phyloP scores from a whole-genome alignment of 148 eudicot species.

The Rhododendron ferrugineum region DNA sequence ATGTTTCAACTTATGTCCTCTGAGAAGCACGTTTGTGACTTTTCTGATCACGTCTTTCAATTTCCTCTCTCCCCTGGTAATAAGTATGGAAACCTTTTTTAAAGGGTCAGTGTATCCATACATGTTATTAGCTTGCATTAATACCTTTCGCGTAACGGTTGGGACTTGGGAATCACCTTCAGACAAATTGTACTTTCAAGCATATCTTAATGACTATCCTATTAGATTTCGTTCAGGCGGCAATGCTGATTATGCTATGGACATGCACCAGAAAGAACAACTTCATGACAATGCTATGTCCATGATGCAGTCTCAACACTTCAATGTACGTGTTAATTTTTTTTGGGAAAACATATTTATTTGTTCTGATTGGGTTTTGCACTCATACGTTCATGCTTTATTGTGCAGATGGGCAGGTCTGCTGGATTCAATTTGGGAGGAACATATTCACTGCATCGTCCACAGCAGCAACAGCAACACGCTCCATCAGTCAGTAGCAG shows the following conservation, averaged over 20 bases:
- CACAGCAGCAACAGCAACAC: conserved; percentile 69
- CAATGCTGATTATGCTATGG: conserved; percentile 73
- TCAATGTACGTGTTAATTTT: conserved; percentile 46
- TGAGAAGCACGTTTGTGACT: neutral
- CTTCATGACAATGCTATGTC: conserved; percentile 69
- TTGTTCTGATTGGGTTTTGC: neutral
- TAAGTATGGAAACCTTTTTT: neutral
- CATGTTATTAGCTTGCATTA: neutral
- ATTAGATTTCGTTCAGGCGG: conserved; percentile 52
- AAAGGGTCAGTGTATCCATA: neutral
- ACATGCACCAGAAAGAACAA: conserved; percentile 85
- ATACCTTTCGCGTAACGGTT: neutral
- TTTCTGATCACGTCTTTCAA: neutral
- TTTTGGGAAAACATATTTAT: conserved; percentile 9
- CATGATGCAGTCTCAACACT: conserved; percentile 79
- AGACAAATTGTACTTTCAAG: neutral
- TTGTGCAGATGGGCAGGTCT: conserved; percentile 80
- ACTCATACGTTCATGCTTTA: neutral
- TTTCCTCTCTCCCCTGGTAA: neutral
- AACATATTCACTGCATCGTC: conserved; percentile 69
- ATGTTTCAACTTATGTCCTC: neutral
- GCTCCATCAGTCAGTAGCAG: conserved; percentile 56
- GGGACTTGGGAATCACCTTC: neutral
- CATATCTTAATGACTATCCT: conserved; percentile 10
- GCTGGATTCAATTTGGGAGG: conserved; percentile 85